A percentile compares a stretch with the other conserved stretches of the same genome.
Conservation (phyloP, 768 basidiomycete genomes). For the Wakefieldia striispora region DNA sequence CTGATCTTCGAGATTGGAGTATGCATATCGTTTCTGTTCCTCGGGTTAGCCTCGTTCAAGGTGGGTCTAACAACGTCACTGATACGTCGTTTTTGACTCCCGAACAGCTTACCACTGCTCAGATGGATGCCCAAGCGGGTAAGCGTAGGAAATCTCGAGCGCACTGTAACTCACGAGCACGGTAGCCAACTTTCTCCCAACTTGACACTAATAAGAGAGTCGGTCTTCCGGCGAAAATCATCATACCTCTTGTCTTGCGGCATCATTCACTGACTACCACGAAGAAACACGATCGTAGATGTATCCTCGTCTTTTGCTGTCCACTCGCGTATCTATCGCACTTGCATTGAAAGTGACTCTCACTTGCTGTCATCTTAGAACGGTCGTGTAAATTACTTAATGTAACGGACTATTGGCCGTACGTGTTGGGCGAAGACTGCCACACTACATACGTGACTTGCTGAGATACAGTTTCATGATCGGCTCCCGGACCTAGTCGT, state of each 20-base stretch:
- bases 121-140: conserved; percentile 69
- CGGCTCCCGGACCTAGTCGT: conserved; percentile 11
- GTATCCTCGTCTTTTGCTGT: conserved; percentile 25
- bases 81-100: background rate
- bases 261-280: conserved; percentile 7
- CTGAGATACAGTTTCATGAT: background rate
- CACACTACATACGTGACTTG: background rate
- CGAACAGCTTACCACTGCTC: conserved; percentile 36
- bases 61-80: conserved; percentile 34
- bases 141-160: conserved; percentile 22
- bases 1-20: conserved; percentile 73
- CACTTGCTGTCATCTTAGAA: conserved; percentile 11
- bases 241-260: conserved; percentile 11
- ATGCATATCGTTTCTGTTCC: conserved; percentile 72
- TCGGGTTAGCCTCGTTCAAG: conserved; percentile 85
- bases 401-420: conserved; percentile 23
- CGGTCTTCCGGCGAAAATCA: conserved; percentile 1
- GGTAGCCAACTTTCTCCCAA: conserved; percentile 62
- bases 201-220: conserved; percentile 32
- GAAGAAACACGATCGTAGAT: conserved; percentile 20
- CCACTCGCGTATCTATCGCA: conserved; percentile 30
- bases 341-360: conserved; percentile 25
- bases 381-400: conserved; percentile 30
- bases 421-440: background rate
- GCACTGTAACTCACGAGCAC: conserved; percentile 6